A percentile compares a stretch with the other conserved stretches of the same genome.
phyloP scores from a whole-genome alignment of 768 basidiomycete species.

The Pulveroboletus sp. region DNA sequence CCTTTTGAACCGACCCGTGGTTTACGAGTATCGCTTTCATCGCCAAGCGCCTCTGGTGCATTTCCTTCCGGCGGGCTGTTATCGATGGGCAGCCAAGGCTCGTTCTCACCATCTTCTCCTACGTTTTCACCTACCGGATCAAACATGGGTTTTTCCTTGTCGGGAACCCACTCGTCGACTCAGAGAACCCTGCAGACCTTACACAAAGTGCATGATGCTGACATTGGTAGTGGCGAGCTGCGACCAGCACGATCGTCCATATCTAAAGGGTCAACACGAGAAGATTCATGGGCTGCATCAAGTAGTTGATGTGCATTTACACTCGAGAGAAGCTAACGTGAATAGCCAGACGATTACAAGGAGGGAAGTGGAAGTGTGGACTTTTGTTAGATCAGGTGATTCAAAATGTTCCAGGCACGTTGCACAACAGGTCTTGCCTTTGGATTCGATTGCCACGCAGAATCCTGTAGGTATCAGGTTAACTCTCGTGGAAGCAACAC shows the following conservation, averaged over 20 bases:
- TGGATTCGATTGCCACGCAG: no score
- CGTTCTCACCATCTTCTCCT: constrained; percentile 17
- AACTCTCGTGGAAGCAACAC: no score
- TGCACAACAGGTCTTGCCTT: no score
- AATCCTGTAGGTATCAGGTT: no score
- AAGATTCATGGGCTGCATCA: constrained; percentile 12
- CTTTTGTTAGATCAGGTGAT: no score
- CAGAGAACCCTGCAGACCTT: constrained; percentile 8
- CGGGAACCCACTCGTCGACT: constrained; percentile 13
- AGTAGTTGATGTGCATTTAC: constrained; percentile 6
- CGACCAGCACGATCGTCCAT: constrained; percentile 10
- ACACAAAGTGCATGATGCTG: constrained; percentile 7
- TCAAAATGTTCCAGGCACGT: no score
- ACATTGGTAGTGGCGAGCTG: constrained; percentile 3
- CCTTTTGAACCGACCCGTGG: constrained; percentile 49
- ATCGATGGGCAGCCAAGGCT: constrained; percentile 12
- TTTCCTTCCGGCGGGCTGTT: constrained; percentile 10
- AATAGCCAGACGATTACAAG: no score
- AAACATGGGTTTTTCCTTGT: constrained; percentile 7
- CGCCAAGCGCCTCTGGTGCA: constrained; percentile 12
- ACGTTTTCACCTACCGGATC: constrained; percentile 9
- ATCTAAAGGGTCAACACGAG: constrained; percentile 12
- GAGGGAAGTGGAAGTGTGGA: no score
- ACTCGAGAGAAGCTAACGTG: background rate
- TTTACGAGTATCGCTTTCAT: constrained; percentile 22